phyloP scores from a whole-genome alignment of 2,329 filamentous ascomycete genomes.

The Penicillium sp. region DNA sequence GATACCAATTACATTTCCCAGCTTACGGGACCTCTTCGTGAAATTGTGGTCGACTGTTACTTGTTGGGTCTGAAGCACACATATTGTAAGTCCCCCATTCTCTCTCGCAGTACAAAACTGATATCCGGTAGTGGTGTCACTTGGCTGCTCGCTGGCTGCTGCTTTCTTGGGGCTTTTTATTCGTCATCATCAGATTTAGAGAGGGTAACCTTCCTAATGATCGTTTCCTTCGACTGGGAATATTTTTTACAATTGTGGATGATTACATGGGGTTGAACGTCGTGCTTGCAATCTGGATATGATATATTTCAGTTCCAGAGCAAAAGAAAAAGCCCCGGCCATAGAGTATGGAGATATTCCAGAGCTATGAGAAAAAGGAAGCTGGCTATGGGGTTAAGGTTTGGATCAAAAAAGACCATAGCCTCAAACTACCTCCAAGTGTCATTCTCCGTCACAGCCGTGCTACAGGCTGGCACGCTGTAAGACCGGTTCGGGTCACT shows the following conservation, averaged over 20 bases:
- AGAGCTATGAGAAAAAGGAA: too few species aligned
- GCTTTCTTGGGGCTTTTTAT: constrained; percentile 19
- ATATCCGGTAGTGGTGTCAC: constrained; percentile 11
- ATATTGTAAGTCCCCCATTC: constrained; percentile 21
- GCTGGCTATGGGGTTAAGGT: too few species aligned
- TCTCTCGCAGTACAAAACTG: neutral
- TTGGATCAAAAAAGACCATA: neutral
- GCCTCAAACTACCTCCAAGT: constrained; percentile 30
- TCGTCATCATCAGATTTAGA: constrained; percentile 16
- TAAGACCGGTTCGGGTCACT: constrained; percentile 48
- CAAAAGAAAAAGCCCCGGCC: too few species aligned
- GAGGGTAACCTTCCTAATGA: neutral
- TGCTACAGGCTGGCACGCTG: constrained; percentile 37
- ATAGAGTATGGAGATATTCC: too few species aligned
- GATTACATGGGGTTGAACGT: too few species aligned
- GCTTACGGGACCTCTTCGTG: constrained; percentile 21
- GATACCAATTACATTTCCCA: constrained; percentile 40
- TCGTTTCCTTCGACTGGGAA: neutral
- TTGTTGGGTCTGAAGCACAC: constrained; percentile 26
- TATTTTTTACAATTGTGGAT: neutral
- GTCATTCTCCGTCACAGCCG: constrained; percentile 33
- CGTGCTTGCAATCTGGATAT: too few species aligned
- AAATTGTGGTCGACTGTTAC: constrained; percentile 28
- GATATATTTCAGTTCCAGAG: too few species aligned
- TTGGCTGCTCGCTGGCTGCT: constrained; percentile 16